Evolutionary conservation across 176 grass and related monocot species (phyloP), one percentile per base, ranked within the genome.

Genomic region (Elaeis guineensis): DNA sequence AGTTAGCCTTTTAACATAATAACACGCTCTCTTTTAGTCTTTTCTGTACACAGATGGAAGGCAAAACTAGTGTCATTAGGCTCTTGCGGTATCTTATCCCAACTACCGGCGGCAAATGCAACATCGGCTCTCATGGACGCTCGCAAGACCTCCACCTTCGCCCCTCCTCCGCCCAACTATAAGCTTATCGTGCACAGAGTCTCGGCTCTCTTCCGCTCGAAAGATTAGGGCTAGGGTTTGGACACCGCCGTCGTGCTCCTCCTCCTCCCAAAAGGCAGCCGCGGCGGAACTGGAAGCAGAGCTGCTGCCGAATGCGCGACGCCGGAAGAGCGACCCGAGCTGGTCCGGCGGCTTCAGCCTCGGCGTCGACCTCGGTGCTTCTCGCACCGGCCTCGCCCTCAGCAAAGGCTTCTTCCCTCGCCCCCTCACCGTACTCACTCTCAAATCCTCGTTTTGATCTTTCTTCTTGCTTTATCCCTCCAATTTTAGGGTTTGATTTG

Each of bases 321-420:
- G 80, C 20, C 78, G 82, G 67, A 75, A 80, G 60, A 49, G 39
- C 67, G 75, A 85, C 59, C 75, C 85, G n/a, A 72, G 65, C 52
- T 79, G 91, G 80, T 24, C 63, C 53, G 80, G 80, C 39, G 86
- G 90, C 19, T 85, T 85, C 74, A 90, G 86, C 83, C 91, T 95
- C 19, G 83, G 91, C 61, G 61, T 95, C 6, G 86, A 95, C 66
- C 75, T 96, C 14, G 91, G 83, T 12, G 25, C 59, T 49, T 65
- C 75, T 11, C 75, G 80, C 60, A 96, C 86, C 2, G 91, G 86
- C 49, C 32, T 96, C 25, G 78, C 91, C 30, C 25, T 90, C 61
- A 86, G 91, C 53, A 82, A 61, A 61, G 78, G 77, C 8, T 77
- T 90, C 67, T 77, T 70, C 29, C 83, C 86, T 63, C 86, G 83